Conservation (phyloP, 164 flowering plant genomes). For the Vitis riparia region DNA sequence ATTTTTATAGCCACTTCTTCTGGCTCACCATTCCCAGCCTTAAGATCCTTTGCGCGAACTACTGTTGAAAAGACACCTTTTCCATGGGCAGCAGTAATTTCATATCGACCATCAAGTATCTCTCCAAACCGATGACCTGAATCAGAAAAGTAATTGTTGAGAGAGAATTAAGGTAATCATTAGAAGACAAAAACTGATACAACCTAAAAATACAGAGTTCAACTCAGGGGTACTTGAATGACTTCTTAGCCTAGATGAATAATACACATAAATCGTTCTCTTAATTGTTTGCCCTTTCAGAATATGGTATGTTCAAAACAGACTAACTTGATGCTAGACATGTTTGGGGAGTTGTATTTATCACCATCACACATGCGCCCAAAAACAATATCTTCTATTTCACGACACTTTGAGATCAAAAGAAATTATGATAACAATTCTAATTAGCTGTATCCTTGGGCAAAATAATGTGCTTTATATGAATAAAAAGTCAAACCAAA, state of each 20-base stretch:
- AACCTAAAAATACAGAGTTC: neutral
- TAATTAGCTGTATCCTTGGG: neutral
- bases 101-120: constrained; percentile 92
- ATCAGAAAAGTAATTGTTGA: neutral
- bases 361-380: neutral
- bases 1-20: constrained; percentile 97
- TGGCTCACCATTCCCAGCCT: constrained; percentile 71
- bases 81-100: constrained; percentile 93
- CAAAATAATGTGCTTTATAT: neutral
- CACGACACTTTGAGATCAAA: no score
- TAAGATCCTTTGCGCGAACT: constrained; percentile 96
- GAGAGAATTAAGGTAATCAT: neutral
- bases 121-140: constrained; percentile 95
- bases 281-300: neutral
- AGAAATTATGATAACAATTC: no score
- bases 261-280: no score
- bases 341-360: neutral
- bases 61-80: constrained; percentile 99
- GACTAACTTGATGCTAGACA: neutral
- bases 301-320: neutral
- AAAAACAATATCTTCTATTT: no score
- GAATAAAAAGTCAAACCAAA: neutral
- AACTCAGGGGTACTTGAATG: neutral
- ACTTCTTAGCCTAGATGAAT: no score
- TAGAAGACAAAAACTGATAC: neutral